phyloP scores from a whole-genome alignment of 345 rosid species.

The Citrus inodora region DNA sequence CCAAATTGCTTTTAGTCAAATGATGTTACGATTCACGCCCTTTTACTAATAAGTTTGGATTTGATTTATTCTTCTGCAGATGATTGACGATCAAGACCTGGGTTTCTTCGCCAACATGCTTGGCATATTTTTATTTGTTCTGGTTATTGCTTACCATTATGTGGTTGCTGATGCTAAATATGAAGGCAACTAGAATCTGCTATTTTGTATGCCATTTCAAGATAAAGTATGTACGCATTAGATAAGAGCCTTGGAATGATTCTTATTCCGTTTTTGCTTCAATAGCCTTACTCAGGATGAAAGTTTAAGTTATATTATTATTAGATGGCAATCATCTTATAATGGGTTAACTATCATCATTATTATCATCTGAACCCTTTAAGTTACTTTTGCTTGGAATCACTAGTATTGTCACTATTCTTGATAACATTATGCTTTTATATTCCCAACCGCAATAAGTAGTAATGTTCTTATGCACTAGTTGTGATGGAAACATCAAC shows the following conservation, averaged over 20 bases:
- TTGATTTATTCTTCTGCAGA: conserved; percentile 47
- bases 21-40: background rate
- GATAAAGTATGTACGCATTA: background rate
- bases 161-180: conserved; percentile 87
- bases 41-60: background rate
- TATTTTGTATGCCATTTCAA: background rate
- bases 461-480: background rate
- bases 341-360: background rate
- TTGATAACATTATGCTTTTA: background rate
- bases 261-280: background rate
- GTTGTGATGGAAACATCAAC: background rate
- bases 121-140: conserved; percentile 66
- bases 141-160: conserved; percentile 79
- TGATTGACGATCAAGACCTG: conserved; percentile 76
- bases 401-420: background rate
- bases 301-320: background rate
- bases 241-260: background rate
- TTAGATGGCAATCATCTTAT: background rate
- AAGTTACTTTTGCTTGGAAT: background rate
- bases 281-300: background rate
- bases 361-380: background rate
- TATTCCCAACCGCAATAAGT: background rate
- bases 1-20: background rate
- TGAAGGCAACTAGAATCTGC: conserved; percentile 47
- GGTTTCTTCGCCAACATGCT: conserved; percentile 78